Evolutionary conservation across 768 basidiomycete species (phyloP), one percentile per base, ranked within the genome.

Genomic region (Phylloporus rhodoxanthus): DNA sequence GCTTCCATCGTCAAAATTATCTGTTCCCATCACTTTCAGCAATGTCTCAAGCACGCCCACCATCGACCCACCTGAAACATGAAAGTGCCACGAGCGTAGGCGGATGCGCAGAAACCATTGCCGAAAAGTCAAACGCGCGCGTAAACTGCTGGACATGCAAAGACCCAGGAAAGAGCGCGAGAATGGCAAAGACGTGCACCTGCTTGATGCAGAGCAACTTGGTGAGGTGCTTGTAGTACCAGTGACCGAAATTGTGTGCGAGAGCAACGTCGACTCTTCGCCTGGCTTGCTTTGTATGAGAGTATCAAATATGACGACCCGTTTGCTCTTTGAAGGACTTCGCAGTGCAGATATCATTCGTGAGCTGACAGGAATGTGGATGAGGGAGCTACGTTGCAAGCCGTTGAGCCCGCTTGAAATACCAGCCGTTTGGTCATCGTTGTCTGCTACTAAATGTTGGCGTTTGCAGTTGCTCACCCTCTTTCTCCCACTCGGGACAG

Each of bases 161-260:
- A 78, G 93, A 94, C 0, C 90, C 87, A 15, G 88, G 88, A 78
- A 92, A 93, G 57, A 86, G 75, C 1, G 84, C 82, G 47, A 94
- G 80, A 59, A 94, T 87, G 56, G 82, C 75, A 69, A 95, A 88
- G 54, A 92, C 79, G 73, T 96, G 91, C 45, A 91, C 43, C 60
- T 97, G 93, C 34, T 86, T 87, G 57, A 95, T 78, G 49, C 81
- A 72, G 63, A 97, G 77, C 61, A 95, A 77, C 66, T 96, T 91
- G 52, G 86, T 85, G 1, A 92, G 3, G 14, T 98, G 95, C 57
- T 83, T 76, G 71, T 83, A 82, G 62, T 86, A 90, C 93, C 95
- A 98, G 72, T 98, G 95, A 0, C 95, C 95, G 30, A 97, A n/a
- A n/a, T n/a, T n/a, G n/a, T n/a, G n/a, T 98, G 94, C 0, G 91